phyloP scores from a whole-genome alignment of 495 filamentous ascomycete species.

The Apodospora peruviana region DNA sequence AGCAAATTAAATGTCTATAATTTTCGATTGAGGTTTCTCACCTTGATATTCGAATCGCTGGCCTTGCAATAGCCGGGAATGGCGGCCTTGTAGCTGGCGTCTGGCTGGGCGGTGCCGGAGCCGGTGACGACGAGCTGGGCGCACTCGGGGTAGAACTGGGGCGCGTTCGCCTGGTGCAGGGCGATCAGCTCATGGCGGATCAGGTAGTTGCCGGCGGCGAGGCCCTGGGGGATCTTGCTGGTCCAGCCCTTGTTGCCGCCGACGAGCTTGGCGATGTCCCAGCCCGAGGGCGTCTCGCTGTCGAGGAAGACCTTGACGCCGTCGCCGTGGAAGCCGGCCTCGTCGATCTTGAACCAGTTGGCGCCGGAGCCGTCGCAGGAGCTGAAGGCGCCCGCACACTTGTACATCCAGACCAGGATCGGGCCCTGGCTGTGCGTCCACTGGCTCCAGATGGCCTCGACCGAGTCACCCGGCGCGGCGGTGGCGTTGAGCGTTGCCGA shows the following conservation, averaged over 20 bases:
- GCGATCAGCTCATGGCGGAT: slow-evolving; percentile 56
- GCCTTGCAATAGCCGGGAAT: slow-evolving; percentile 49
- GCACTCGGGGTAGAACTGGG: slow-evolving; percentile 58
- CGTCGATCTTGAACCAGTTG: slow-evolving; percentile 58
- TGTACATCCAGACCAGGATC: slow-evolving; percentile 51
- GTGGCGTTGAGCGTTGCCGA: slow-evolving; percentile 38
- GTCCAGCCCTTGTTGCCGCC: slow-evolving; percentile 47
- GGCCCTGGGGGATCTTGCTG: slow-evolving; percentile 42
- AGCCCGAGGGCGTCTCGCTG: slow-evolving; percentile 21
- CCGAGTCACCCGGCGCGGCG: slow-evolving; percentile 38
- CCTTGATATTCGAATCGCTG: slow-evolving; percentile 46
- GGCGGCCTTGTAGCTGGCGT: slow-evolving; percentile 35
- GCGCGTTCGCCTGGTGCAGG: slow-evolving; percentile 54
- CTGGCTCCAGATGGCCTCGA: slow-evolving; percentile 48
- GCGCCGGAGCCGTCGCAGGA: slow-evolving; percentile 40
- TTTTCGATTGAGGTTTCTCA: slow-evolving; percentile 18
- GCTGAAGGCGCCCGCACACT: slow-evolving; percentile 42
- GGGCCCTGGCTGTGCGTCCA: slow-evolving; percentile 56
- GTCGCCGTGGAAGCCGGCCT: slow-evolving; percentile 41
- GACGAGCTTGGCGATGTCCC: slow-evolving; percentile 34
- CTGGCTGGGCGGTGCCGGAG: slow-evolving; percentile 39
- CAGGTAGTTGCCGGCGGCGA: slow-evolving; percentile 54
- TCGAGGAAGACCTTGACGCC: slow-evolving; percentile 27
- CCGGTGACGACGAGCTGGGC: slow-evolving; percentile 51
- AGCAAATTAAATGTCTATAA: background rate